These are phyloP conservation scores for Hymenoscyphus fructigenus DNA, from an alignment of 2,329 filamentous ascomycete species.

Conservation along the genomic window DNA sequence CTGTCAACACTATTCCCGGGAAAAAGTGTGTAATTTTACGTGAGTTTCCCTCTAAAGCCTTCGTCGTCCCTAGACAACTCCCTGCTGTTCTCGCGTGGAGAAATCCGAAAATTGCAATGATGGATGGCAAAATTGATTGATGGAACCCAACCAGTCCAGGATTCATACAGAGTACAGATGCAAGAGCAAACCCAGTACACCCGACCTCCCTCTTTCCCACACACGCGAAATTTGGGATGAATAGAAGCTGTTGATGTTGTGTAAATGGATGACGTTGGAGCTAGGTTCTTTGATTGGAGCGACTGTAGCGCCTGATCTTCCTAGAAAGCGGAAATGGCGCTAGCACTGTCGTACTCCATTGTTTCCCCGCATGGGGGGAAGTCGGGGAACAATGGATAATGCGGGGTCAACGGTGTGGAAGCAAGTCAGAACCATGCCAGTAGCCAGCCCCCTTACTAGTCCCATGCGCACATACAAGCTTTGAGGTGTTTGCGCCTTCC, in stretches of 20 bases:
- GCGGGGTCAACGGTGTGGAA: constrained; percentile 16
- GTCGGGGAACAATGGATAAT: constrained; percentile 3
- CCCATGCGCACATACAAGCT: constrained; percentile 16
- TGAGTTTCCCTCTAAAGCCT: background rate
- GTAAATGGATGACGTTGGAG: constrained; percentile 18
- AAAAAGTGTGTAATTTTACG: background rate
- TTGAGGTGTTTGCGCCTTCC: constrained; percentile 8
- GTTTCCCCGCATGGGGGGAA: constrained; percentile 6
- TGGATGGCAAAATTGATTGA: background rate
- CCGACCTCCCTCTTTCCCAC: background rate
- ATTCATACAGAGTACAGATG: background rate
- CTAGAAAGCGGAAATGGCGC: background rate
- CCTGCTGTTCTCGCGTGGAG: background rate
- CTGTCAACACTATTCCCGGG: background rate
- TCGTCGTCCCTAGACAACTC: background rate
- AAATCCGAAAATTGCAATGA: background rate
- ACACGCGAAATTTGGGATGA: background rate
- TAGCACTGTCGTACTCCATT: background rate
- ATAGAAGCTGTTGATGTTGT: background rate
- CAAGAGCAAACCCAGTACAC: background rate
- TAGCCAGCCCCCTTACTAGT: background rate
- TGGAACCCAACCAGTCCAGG: background rate
- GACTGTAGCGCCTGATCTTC: constrained; percentile 16
- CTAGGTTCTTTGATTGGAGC: constrained; percentile 23
- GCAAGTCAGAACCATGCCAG: background rate